Evolutionary conservation across 2,329 filamentous ascomycete genomes (phyloP), one percentile per base, ranked within the genome.

Genomic region (Aspergillus neoniger): DNA sequence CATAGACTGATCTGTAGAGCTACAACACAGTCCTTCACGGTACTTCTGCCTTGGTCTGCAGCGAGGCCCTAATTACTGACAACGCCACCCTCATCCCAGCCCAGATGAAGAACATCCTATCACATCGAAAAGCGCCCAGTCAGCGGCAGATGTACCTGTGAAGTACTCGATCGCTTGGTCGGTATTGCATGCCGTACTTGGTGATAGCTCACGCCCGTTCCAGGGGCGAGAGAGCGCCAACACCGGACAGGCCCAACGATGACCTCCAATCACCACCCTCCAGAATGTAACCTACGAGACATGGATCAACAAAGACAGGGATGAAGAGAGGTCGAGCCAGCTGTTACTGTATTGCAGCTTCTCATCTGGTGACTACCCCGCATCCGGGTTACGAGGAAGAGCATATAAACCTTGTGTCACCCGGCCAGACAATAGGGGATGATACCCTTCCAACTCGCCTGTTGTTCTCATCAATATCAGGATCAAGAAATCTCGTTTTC

Each of bases 311-410:
- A 41, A 38, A 43, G 21, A 38, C 17, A 54, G 17, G 43, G 59
- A 57, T 55, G 51, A 59, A 36, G 58, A 54, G 44, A 23, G 36
- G 59, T 60, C 48, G 32, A 54, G 52, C 56, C 43, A 59, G 59
- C 56, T 61, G 41, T 32, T 48, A 15, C 14, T 38, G 32, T 19
- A 44, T 36, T 30, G 51, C 39, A 32, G 44, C 17, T 36, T 36
- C 21, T 38, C 30, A 28, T 66, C 63, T 60, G 55, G 60, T 66
- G 65, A 67, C 65, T 66, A 67, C 65, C 65, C 65, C 65, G 65
- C 65, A 63, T 63, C 58, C 53, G 19, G 60, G 58, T 55, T 57
- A 61, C 63, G 59, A 57, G 41, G 32, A 36, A 50, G 36, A 38
- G 28, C 62, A 67, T 67, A 67, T 64, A 66, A 64, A 52, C 58